Evolutionary conservation across 2,329 filamentous ascomycete genomes (phyloP), one percentile per base, ranked within the genome.

Genomic region (Aspergillus sp.): DNA sequence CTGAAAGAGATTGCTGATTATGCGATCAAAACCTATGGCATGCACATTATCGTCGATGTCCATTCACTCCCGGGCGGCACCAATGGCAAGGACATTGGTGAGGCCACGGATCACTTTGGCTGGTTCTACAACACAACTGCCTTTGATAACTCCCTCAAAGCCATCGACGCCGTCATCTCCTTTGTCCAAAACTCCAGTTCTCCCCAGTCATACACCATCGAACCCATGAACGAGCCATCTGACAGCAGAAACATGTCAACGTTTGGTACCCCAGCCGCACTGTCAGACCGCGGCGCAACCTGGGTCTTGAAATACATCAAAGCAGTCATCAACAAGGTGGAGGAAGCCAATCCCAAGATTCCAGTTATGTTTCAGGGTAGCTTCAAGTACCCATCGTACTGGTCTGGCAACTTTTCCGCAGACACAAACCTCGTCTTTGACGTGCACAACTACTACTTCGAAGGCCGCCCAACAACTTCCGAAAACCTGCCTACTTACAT

Each of bases 341-440:
- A 44, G 12, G 33, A 33, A 1, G 47, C 49, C 7, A 53, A 52
- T 12, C 35, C 39, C 2, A 37, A 40, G 7, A 52, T 61, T 19
- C 56, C 54, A 2, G 48, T 58, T 7, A 56, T 59, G 50, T 50
- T 60, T 37, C 57, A 61, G 44, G 57, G 58, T 1, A 55, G 55
- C 35, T 61, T 61, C 42, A 53, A 55, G 40, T 43, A 41, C 8
- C 52, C 49, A 27, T 33, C 36, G 6, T 56, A 53, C 40, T 61
- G 57, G 56, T 47, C 43, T 6, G 30, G 36, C 0, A 32, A 50
- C 7, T 53, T 60, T n/a, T 39, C 47, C 2, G 36, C 37, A 5
- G 29, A 28, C 0, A 44, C 44, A 6, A 58, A 61, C 31, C 39
- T 61, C 2, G 52, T 60, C 7, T 59, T 58, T 40, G 54, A 61